These are phyloP conservation scores for Sclerotiophoma versabilis DNA, from an alignment of 2,329 filamentous ascomycete species.

Conservation along the genomic window DNA sequence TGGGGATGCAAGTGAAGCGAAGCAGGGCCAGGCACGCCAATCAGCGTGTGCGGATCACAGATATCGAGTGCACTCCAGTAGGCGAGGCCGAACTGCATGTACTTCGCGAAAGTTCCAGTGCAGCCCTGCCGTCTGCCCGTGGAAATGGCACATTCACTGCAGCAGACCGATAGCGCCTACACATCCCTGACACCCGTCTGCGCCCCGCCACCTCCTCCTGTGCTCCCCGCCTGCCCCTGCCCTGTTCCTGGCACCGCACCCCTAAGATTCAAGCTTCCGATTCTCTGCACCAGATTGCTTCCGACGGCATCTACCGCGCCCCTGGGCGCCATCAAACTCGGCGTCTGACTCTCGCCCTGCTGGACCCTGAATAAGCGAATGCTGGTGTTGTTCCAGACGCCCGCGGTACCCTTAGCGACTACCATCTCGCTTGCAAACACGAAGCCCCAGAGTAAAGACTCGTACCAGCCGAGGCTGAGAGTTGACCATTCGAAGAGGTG, in stretches of 20 bases:
- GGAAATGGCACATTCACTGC: neutral
- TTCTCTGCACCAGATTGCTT: conserved; percentile 84
- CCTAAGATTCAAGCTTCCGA: conserved; percentile 79
- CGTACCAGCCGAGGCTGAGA: conserved; percentile 91
- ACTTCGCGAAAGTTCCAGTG: neutral
- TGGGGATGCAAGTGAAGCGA: conserved; percentile 1
- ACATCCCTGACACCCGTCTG: conserved; percentile 44
- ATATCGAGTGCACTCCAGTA: conserved; percentile 1
- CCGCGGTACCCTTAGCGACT: conserved; percentile 82
- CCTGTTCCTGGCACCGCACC: conserved; percentile 36
- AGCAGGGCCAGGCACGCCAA: conserved; percentile 35
- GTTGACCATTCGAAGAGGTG: conserved; percentile 96
- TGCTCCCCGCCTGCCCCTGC: conserved; percentile 32
- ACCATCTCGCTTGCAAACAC: conserved; percentile 92
- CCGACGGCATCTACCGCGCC: conserved; percentile 94
- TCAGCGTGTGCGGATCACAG: conserved; percentile 16
- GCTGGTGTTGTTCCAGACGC: conserved; percentile 90
- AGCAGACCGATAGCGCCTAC: conserved; percentile 24
- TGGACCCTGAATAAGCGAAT: conserved; percentile 92
- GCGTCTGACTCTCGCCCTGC: conserved; percentile 79
- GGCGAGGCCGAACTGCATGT: conserved; percentile 12
- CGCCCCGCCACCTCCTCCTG: conserved; percentile 27
- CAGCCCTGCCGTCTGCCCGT: neutral
- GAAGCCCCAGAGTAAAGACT: conserved; percentile 91
- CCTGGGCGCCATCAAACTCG: conserved; percentile 81